Conservation (phyloP, 441 rosid genomes). For the Theobroma grandiflorum region DNA sequence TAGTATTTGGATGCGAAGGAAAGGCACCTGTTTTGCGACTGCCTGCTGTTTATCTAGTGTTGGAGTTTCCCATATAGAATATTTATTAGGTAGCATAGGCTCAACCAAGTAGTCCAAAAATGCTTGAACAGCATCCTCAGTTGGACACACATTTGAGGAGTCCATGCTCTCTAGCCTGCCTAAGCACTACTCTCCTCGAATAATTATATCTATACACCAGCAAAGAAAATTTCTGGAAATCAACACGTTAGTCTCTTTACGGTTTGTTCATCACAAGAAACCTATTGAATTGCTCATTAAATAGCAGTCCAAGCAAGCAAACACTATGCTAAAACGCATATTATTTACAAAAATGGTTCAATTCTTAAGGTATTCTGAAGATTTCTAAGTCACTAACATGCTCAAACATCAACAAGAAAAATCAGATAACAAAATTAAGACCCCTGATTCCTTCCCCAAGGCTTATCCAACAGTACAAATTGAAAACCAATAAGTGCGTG, state of each 20-base stretch:
- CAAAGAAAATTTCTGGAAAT: neutral
- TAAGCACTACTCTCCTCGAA: slow-evolving; percentile 18
- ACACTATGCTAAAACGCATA: neutral
- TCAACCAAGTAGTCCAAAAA: slow-evolving; percentile 73
- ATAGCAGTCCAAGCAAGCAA: neutral
- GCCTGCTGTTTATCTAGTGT: slow-evolving; percentile 48
- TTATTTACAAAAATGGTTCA: neutral
- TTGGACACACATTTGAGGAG: slow-evolving; percentile 51
- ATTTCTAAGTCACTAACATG: neutral
- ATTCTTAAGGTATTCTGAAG: neutral
- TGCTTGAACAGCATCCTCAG: slow-evolving; percentile 70
- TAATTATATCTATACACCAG: slow-evolving; percentile 24
- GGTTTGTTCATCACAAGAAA: neutral
- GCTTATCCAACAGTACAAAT: neutral
- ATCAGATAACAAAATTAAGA: neutral
- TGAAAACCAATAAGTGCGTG: neutral
- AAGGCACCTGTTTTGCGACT: slow-evolving; percentile 77
- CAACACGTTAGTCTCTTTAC: neutral
- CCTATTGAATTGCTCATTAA: neutral
- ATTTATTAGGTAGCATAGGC: slow-evolving; percentile 65
- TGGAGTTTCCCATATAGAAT: slow-evolving; percentile 45
- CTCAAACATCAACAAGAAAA: neutral
- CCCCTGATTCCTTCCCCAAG: neutral
- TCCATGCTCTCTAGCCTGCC: slow-evolving; percentile 36
- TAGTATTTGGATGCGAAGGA: neutral